These are phyloP conservation scores for Macrocybe gigantea DNA, from an alignment of 768 basidiomycete genomes.

Conservation along the genomic window DNA sequence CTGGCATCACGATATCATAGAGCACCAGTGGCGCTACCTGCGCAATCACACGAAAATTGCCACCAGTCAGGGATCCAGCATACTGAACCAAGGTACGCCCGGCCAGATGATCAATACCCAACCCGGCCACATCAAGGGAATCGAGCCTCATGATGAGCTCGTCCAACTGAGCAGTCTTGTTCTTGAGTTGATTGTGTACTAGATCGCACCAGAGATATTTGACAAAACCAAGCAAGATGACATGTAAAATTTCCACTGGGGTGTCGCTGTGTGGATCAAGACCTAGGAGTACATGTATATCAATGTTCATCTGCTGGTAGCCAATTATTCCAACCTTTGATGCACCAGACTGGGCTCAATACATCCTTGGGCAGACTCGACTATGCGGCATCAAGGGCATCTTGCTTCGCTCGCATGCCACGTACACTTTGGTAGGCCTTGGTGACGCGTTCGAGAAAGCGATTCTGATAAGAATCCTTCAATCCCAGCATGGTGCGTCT, in stretches of 20 bases:
- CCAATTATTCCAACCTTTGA: slow-evolving; percentile 10
- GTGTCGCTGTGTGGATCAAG: slow-evolving; percentile 37
- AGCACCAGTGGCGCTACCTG: slow-evolving; percentile 33
- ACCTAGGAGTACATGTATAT: slow-evolving; percentile 14
- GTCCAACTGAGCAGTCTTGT: slow-evolving; percentile 16
- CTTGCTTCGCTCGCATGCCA: slow-evolving; percentile 9
- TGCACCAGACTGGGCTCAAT: slow-evolving; percentile 27
- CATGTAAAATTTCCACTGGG: slow-evolving; percentile 39
- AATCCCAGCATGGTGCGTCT: slow-evolving; percentile 20
- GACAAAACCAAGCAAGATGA: slow-evolving; percentile 36
- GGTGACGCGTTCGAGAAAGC: slow-evolving; percentile 18
- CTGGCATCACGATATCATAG: slow-evolving; percentile 24
- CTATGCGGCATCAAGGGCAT: slow-evolving; percentile 5
- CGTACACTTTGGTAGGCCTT: slow-evolving; percentile 10
- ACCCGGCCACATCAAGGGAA: not conserved
- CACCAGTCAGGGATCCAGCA: slow-evolving; percentile 29
- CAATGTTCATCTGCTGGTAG: not conserved
- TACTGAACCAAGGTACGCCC: slow-evolving; percentile 14
- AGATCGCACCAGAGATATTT: slow-evolving; percentile 45
- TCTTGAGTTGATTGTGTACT: slow-evolving; percentile 15
- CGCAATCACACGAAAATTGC: slow-evolving; percentile 24
- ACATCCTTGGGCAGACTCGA: slow-evolving; percentile 12
- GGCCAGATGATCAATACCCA: not conserved
- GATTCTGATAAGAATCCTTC: slow-evolving; percentile 26
- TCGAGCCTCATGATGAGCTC: not conserved